Evolutionary conservation across 2,329 filamentous ascomycete species (phyloP).

Genomic region (Aspergillus sp.): DNA sequence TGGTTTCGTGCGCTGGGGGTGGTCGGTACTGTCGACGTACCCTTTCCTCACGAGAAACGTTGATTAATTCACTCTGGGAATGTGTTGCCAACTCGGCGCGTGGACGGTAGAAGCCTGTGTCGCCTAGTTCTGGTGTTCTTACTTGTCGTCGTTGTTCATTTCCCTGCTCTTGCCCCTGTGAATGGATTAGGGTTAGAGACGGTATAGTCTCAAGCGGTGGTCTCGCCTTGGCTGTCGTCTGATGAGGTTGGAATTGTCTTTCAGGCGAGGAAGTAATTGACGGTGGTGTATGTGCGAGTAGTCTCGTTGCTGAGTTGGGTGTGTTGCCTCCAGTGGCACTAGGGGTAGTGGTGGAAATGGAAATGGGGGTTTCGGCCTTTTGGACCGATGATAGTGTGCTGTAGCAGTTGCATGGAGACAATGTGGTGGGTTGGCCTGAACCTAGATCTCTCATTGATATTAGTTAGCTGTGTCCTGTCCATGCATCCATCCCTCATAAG

Average conservation of each 20-base stretch:
- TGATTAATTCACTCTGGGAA: slow-evolving; percentile 23
- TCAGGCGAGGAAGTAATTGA: not conserved
- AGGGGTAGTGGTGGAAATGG: not conserved
- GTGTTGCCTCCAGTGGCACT: not conserved
- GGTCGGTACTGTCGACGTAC: not conserved
- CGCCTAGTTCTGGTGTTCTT: slow-evolving; percentile 18
- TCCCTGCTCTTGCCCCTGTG: not conserved
- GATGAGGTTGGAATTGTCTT: not conserved
- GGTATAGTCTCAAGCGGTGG: no score
- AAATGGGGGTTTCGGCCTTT: not conserved
- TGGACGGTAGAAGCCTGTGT: slow-evolving; percentile 20
- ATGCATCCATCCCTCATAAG: not conserved
- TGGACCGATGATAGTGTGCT: no score
- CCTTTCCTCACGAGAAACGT: slow-evolving; percentile 12
- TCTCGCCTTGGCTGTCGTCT: no score
- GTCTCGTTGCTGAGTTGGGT: not conserved
- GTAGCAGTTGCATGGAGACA: no score
- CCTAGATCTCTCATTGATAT: not conserved
- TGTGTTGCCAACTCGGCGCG: slow-evolving; percentile 19
- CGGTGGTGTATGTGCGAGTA: not conserved
- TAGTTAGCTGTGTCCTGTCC: not conserved
- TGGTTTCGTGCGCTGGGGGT: not conserved
- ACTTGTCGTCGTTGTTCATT: not conserved
- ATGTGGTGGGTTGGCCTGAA: not conserved
- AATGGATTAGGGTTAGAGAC: no score